Evolutionary conservation across 768 basidiomycete genomes (phyloP), one percentile per base, ranked within the genome.

Genomic region (Xanthoconium stramineum): DNA sequence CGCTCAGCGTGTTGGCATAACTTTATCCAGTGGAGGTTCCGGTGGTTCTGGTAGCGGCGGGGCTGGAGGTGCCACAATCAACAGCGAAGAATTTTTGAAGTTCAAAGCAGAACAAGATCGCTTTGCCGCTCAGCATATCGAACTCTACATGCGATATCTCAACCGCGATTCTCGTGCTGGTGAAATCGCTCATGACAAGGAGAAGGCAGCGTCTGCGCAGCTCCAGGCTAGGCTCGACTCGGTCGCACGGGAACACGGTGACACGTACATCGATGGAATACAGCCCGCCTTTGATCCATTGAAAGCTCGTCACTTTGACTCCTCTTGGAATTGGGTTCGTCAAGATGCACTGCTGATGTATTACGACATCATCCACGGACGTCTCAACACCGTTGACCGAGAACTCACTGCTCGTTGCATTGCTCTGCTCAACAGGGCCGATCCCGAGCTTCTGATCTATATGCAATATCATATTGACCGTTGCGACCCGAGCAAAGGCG

Each of bases 271-370:
- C 57, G 88, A 95, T 33, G 97, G 97, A 43, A 95, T 98, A 58
- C 90, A 95, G 67, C 97, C 97, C 11, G 80, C 83, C 55, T 99
- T 99, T 73, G 92, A 96, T 67, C 87, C 91, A 3, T 79, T 98
- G 65, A 98, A 99, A 74, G 97, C 95, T 13, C 91, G 97, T 45
- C 94, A 89, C 69, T 98, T 99, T 78, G 95, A 98, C 70, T 98
- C 96, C 3, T 94, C 90, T 7, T 99, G 96, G 97, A 99, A 99
- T 69, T 99, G 97, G 97, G 96, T 89, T 44, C 88, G 96, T 57
- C 97, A 99, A 75, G 95, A 97, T 59, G 93, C 94, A 15, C 79
- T 98, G 29, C 77, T 93, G 57, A 95, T 99, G 93, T 98, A 87
- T 77, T 98, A 95, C 74, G 96, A 98, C 71, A 97, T 99, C 75